Conservation (phyloP, 805 yeast genomes). For the Vanderwaltozyma verrucispora region DNA sequence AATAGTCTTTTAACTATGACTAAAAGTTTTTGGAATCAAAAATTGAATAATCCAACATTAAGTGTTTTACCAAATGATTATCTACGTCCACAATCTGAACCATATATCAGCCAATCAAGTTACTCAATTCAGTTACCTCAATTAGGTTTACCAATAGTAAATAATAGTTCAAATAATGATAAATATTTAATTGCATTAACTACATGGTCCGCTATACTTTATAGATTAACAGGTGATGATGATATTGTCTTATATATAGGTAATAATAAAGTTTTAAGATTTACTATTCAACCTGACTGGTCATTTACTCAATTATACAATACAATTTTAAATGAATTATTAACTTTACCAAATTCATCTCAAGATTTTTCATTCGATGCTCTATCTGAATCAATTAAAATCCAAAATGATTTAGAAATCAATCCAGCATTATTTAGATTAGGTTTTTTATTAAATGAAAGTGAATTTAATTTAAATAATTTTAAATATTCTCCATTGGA, state of each 20-base stretch:
- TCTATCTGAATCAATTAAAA: conserved; percentile 42
- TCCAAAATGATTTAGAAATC: conserved; percentile 39
- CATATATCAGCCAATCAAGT: conserved; percentile 52
- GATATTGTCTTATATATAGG: conserved; percentile 67
- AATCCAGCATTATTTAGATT: conserved; percentile 53
- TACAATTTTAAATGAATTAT: conserved; percentile 32
- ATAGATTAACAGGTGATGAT: conserved; percentile 86
- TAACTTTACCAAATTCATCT: conserved; percentile 9
- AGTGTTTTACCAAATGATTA: conserved; percentile 85
- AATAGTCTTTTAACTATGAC: conserved; percentile 1
- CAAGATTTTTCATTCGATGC: conserved; percentile 41
- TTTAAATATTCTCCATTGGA: conserved; percentile 34
- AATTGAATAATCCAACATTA: conserved; percentile 69
- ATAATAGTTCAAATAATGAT: conserved; percentile 9
- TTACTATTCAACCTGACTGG: conserved; percentile 44
- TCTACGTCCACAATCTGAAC: conserved; percentile 62
- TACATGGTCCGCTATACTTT: conserved; percentile 57
- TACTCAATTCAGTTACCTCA: conserved; percentile 28
- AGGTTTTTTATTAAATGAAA: conserved; percentile 32
- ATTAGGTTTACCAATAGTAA: conserved; percentile 14
- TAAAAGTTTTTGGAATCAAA: conserved; percentile 42
- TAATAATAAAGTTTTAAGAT: conserved; percentile 44
- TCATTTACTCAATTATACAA: conserved; percentile 45
- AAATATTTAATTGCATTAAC: conserved; percentile 49
- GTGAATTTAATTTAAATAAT: conserved; percentile 28